These are phyloP conservation scores for Sporothrix protearum DNA, from an alignment of 2,329 filamentous ascomycete genomes.

Conservation along the genomic window DNA sequence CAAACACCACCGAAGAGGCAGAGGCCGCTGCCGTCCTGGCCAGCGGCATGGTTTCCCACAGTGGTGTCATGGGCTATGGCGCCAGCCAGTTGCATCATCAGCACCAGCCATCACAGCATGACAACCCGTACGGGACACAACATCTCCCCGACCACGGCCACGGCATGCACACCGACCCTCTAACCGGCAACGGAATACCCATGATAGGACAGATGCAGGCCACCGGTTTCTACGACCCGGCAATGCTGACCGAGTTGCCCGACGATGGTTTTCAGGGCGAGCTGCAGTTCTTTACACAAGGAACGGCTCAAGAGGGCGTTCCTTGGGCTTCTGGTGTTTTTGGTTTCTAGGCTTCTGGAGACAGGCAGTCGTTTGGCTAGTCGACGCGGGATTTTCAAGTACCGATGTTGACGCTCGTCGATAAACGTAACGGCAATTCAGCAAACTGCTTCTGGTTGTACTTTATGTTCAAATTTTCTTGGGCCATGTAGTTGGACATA, in stretches of 20 bases:
- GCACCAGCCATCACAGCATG: not conserved
- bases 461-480: not conserved
- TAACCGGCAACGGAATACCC: not conserved
- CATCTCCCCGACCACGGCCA: not conserved
- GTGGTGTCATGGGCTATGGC: not conserved
- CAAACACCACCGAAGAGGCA: not conserved
- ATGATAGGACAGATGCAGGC: constrained; percentile 15
- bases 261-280: constrained; percentile 48
- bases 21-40: constrained; percentile 6
- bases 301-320: constrained; percentile 31
- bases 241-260: constrained; percentile 13
- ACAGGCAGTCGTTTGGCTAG: not conserved
- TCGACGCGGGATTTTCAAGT: no score
- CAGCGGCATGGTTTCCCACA: constrained; percentile 13
- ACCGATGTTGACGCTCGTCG: not conserved
- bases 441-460: not conserved
- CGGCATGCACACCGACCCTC: not conserved
- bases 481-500: not conserved
- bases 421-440: not conserved
- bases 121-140: not conserved
- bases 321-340: constrained; percentile 32
- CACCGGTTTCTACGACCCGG: constrained; percentile 5
- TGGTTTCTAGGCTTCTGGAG: not conserved
- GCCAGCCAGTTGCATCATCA: not conserved
- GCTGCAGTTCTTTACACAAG: constrained; percentile 44